Conservation (phyloP, 1,139 yeast species). For the Blastobotrys arbuscula region DNA sequence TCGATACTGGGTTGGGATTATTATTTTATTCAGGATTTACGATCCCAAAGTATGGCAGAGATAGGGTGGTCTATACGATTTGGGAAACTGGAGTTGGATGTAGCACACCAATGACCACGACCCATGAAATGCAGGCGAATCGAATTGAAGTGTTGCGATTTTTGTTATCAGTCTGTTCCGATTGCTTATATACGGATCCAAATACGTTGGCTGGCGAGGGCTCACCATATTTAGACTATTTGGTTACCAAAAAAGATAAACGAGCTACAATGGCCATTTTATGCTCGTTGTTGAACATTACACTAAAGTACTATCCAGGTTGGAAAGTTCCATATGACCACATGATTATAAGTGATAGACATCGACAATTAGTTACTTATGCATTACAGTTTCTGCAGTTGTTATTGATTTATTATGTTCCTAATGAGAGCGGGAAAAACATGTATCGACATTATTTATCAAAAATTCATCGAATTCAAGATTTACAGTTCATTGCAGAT, state of each 20-base stretch:
- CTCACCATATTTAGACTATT: conserved; percentile 51
- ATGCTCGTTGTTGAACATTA: conserved; percentile 63
- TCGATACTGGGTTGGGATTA: conserved; percentile 45
- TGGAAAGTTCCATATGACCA: conserved; percentile 40
- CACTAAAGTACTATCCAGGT: conserved; percentile 34
- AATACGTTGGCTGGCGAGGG: conserved; percentile 46
- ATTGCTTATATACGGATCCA: conserved; percentile 50
- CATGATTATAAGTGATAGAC: conserved; percentile 40
- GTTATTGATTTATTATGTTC: conserved; percentile 62
- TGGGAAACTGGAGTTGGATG: conserved; percentile 83
- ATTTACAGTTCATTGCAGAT: conserved; percentile 42
- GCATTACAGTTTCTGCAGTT: conserved; percentile 58
- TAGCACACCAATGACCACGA: conserved; percentile 41
- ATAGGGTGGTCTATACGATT: conserved; percentile 27
- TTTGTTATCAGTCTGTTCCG: conserved; percentile 58
- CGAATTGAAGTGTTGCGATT: conserved; percentile 63
- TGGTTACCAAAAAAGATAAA: conserved; percentile 52
- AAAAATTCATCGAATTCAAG: conserved; percentile 37
- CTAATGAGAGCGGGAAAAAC: conserved; percentile 30
- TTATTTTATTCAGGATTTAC: conserved; percentile 62
- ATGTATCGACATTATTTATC: conserved; percentile 32
- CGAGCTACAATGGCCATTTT: conserved; percentile 46
- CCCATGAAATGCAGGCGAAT: conserved; percentile 50
- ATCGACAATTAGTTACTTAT: conserved; percentile 50
- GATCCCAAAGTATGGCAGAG: conserved; percentile 31